Percentiles rank a stretch among this genome's conserved stretches.
Evolutionary conservation across 768 basidiomycete genomes (phyloP).

Genomic region (Cystofilobasidium ferigula): DNA sequence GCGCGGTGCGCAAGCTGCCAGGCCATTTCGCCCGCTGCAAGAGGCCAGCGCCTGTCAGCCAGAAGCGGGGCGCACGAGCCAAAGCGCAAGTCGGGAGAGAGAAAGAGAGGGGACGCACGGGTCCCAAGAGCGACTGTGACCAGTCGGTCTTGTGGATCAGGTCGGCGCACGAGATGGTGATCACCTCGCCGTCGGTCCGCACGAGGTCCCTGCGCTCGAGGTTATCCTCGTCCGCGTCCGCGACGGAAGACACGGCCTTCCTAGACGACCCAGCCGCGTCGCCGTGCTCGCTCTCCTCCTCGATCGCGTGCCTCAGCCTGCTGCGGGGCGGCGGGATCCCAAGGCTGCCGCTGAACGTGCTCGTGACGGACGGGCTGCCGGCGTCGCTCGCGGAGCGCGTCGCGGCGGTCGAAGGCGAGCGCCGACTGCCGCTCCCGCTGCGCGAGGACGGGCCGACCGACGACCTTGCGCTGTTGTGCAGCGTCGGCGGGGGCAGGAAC

Average conservation of each 20-base stretch:
- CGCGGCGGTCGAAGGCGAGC: not conserved
- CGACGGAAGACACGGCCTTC: no score
- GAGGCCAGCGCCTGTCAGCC: not conserved
- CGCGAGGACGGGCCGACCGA: slow-evolving; percentile 1
- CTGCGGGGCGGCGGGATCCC: not conserved
- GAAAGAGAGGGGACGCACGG: not conserved
- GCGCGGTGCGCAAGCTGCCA: slow-evolving; percentile 9
- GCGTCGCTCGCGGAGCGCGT: not conserved
- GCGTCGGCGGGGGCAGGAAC: slow-evolving; percentile 7
- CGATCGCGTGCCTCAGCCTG: not conserved
- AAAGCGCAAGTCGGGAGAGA: no score
- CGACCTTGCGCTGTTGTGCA: not conserved
- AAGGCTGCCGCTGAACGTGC: not conserved
- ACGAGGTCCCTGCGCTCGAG: no score
- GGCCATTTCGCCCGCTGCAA: slow-evolving; percentile 11
- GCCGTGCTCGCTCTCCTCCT: not conserved
- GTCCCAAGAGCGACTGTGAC: not conserved
- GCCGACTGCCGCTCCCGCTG: no score
- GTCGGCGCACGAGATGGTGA: slow-evolving; percentile 7
- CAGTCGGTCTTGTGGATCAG: slow-evolving; percentile 12
- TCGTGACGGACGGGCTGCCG: not conserved
- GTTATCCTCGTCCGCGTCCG: no score
- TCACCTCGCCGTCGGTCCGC: slow-evolving; percentile 10
- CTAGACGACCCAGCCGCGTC: no score
- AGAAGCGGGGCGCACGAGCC: no score